These are phyloP conservation scores for Globisporangium recalcitrans DNA, from an alignment of 352 stramenopile genomes.

Conservation along the genomic window DNA sequence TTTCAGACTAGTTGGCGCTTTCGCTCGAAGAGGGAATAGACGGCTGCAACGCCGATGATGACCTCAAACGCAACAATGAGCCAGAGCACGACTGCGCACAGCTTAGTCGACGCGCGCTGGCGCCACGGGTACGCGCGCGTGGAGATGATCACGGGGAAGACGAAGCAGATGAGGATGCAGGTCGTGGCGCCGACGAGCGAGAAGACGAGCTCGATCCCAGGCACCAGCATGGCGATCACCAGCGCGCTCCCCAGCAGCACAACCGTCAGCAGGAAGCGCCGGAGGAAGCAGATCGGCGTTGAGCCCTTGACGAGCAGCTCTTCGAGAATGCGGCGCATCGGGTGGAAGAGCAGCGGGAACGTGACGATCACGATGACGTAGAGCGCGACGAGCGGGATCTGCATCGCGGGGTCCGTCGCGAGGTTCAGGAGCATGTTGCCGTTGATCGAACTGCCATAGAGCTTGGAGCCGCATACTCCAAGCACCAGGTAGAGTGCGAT, in stretches of 20 bases:
- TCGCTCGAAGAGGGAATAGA: slow-evolving; percentile 14
- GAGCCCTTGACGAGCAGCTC: slow-evolving; percentile 19
- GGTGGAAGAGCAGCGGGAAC: slow-evolving; percentile 50
- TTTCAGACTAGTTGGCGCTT: not conserved
- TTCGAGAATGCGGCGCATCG: slow-evolving; percentile 30
- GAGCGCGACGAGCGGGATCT: slow-evolving; percentile 36
- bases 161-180: slow-evolving; percentile 70
- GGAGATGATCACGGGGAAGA: slow-evolving; percentile 67
- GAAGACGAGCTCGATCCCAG: slow-evolving; percentile 62
- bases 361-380: slow-evolving; percentile 41
- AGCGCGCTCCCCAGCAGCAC: slow-evolving; percentile 22
- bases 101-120: slow-evolving; percentile 21
- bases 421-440: slow-evolving; percentile 56
- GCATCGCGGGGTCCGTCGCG: slow-evolving; percentile 33
- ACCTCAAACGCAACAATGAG: slow-evolving; percentile 31
- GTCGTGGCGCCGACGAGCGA: slow-evolving; percentile 59
- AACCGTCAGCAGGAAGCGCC: not conserved
- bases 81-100: slow-evolving; percentile 36
- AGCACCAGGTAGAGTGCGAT: not conserved
- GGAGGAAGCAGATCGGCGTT: not conserved
- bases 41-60: slow-evolving; percentile 26
- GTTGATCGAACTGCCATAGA: slow-evolving; percentile 4
- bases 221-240: slow-evolving; percentile 33
- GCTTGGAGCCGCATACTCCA: not conserved
- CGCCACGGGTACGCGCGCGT: slow-evolving; percentile 55